phyloP scores from a whole-genome alignment of 345 rosid genomes.

The Salix viminalis region DNA sequence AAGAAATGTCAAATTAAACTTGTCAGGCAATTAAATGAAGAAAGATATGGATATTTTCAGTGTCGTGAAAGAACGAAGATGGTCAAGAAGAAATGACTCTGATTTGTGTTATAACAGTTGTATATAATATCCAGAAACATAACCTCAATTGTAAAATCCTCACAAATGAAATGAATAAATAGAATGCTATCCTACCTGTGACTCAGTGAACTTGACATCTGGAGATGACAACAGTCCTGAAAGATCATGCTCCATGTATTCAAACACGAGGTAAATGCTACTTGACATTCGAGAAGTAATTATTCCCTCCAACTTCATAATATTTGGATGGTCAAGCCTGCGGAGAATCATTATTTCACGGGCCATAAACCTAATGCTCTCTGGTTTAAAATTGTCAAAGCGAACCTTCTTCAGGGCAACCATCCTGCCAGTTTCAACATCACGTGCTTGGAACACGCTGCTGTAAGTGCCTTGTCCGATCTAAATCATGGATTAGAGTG shows the following conservation, averaged over 20 bases:
- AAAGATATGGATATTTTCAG: no score
- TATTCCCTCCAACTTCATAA: slow-evolving; percentile 65
- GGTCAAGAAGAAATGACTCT: neutral
- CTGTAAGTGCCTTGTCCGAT: slow-evolving; percentile 92
- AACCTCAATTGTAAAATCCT: neutral
- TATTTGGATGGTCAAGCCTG: slow-evolving; percentile 73
- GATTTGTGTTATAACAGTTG: neutral
- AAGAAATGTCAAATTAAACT: slow-evolving; percentile 5
- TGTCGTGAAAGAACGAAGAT: neutral
- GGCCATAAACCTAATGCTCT: slow-evolving; percentile 79
- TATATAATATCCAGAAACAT: neutral
- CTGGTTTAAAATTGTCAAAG: slow-evolving; percentile 64
- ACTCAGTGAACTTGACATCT: slow-evolving; percentile 49
- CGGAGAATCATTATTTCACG: slow-evolving; percentile 69
- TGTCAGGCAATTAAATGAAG: neutral
- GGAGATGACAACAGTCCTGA: slow-evolving; percentile 59
- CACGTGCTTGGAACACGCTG: slow-evolving; percentile 69
- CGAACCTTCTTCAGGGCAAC: slow-evolving; percentile 77
- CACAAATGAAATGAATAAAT: neutral
- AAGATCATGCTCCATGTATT: slow-evolving; percentile 86
- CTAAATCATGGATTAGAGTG: slow-evolving; percentile 28
- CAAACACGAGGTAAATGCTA: slow-evolving; percentile 68
- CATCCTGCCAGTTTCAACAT: slow-evolving; percentile 62
- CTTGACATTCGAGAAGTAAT: slow-evolving; percentile 59
- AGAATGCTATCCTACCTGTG: slow-evolving; percentile 43